Evolutionary conservation across 148 eudicot species (phyloP).

Genomic region (Persicaria tinctoria): DNA sequence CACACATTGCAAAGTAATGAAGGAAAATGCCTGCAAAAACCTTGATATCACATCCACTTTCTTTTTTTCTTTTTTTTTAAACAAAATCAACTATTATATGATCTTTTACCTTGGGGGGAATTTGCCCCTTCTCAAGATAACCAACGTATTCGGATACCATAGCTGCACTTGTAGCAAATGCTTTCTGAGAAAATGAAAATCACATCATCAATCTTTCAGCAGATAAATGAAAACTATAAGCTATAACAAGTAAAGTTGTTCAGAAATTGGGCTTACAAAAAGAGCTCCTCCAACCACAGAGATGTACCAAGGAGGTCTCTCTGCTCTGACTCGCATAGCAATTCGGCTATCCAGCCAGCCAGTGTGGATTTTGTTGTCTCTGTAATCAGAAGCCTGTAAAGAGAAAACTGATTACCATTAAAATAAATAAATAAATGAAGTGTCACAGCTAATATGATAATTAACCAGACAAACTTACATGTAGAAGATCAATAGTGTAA

Average conservation of each 20-base stretch:
- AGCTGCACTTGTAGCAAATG: conserved; percentile 93
- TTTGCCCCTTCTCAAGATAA: conserved; percentile 97
- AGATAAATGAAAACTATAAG: not conserved
- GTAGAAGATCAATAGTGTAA: conserved; percentile 85
- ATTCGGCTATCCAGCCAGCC: conserved; percentile 99
- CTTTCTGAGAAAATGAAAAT: conserved; percentile 55
- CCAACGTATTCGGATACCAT: conserved; percentile 92
- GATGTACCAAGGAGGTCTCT: conserved; percentile 99
- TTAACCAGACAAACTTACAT: conserved; percentile 34
- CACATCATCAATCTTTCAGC: not conserved
- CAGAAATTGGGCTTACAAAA: conserved; percentile 50
- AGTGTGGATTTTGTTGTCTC: conserved; percentile 87
- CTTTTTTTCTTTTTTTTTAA: too few species aligned
- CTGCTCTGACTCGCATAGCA: conserved; percentile 99
- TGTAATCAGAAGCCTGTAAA: conserved; percentile 80
- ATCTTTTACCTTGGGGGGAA: conserved; percentile 81
- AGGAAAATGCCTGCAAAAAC: not conserved
- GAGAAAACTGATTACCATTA: conserved; percentile 4
- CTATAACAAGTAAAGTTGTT: not conserved
- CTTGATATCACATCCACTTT: too few species aligned
- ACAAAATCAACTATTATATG: too few species aligned
- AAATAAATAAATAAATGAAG: not conserved
- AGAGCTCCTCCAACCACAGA: conserved; percentile 98
- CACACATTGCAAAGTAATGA: not conserved
- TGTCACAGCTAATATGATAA: not conserved